Conservation (phyloP, 352 stramenopile species). For the Phytopythium montanum region DNA sequence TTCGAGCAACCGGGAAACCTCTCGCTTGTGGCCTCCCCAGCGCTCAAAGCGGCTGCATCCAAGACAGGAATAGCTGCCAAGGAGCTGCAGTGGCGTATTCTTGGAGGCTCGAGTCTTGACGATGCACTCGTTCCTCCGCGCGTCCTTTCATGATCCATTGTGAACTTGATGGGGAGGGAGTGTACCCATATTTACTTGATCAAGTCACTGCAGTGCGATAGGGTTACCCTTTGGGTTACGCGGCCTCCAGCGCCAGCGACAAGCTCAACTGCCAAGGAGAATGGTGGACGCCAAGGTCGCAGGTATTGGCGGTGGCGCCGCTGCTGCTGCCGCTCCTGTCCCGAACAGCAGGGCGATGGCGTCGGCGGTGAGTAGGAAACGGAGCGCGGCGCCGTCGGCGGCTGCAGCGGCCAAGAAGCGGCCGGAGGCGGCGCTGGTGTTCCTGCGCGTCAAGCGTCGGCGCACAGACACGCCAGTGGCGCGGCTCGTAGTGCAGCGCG, state of each 20-base stretch:
- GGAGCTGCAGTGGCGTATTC: not conserved
- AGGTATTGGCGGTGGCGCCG: not conserved
- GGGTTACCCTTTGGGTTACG: not conserved
- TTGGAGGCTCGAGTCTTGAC: not conserved
- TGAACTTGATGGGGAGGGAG: not conserved
- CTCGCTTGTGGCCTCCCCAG: not conserved
- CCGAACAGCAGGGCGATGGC: not conserved
- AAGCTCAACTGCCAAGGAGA: not conserved
- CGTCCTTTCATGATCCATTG: not conserved
- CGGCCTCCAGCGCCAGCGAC: not conserved
- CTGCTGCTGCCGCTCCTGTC: not conserved
- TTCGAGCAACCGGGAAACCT: not conserved
- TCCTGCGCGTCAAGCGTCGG: conserved; percentile 81
- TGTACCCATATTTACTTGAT: not conserved
- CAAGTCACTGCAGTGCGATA: not conserved
- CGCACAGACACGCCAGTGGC: conserved; percentile 78
- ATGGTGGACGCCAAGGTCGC: conserved; percentile 1
- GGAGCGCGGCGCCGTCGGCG: not conserved
- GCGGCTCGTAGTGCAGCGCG: conserved; percentile 55
- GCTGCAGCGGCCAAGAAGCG: conserved; percentile 4
- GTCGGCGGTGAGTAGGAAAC: not conserved
- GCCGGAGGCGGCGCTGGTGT: conserved; percentile 42
- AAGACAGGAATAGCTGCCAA: not conserved
- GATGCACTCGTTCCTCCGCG: too few species aligned
- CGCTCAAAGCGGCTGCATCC: not conserved